Evolutionary conservation across 2,329 filamentous ascomycete species (phyloP).

Genomic region (Oidium heveae): DNA sequence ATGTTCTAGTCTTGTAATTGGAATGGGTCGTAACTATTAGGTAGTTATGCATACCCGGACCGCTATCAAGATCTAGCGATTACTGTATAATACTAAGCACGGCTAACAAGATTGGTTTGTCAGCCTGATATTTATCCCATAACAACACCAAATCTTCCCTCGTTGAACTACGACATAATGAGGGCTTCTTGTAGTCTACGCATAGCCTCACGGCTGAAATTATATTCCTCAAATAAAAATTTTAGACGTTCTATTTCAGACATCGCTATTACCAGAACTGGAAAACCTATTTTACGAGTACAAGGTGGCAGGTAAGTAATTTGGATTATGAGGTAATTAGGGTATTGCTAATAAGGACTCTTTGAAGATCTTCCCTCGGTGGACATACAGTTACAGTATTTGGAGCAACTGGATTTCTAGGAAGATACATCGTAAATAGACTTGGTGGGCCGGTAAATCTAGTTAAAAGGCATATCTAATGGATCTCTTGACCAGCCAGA

Average conservation of each 20-base stretch:
- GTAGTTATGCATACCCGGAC: too few species aligned
- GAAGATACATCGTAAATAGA: conserved; percentile 91
- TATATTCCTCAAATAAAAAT: too few species aligned
- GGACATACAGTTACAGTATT: conserved; percentile 95
- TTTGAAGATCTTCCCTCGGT: conserved; percentile 52
- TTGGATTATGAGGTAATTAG: too few species aligned
- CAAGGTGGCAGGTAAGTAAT: conserved; percentile 62
- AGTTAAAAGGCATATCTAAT: conserved; percentile 2
- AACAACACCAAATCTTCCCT: too few species aligned
- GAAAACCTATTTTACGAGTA: conserved; percentile 76
- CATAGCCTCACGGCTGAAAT: too few species aligned
- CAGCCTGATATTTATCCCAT: too few species aligned
- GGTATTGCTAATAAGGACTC: neutral
- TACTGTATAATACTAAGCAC: too few species aligned
- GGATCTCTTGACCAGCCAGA: conserved; percentile 32
- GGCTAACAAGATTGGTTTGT: too few species aligned
- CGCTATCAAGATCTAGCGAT: too few species aligned
- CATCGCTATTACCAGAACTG: conserved; percentile 79
- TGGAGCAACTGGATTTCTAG: conserved; percentile 84
- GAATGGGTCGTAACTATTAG: too few species aligned
- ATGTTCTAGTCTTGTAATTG: neutral
- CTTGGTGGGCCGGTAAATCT: conserved; percentile 33
- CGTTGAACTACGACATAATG: too few species aligned
- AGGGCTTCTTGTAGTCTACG: too few species aligned
- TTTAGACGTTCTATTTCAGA: conserved; percentile 31